Evolutionary conservation across 1,139 yeast species (phyloP).

Genomic region (Magnusiomyces ingens): DNA sequence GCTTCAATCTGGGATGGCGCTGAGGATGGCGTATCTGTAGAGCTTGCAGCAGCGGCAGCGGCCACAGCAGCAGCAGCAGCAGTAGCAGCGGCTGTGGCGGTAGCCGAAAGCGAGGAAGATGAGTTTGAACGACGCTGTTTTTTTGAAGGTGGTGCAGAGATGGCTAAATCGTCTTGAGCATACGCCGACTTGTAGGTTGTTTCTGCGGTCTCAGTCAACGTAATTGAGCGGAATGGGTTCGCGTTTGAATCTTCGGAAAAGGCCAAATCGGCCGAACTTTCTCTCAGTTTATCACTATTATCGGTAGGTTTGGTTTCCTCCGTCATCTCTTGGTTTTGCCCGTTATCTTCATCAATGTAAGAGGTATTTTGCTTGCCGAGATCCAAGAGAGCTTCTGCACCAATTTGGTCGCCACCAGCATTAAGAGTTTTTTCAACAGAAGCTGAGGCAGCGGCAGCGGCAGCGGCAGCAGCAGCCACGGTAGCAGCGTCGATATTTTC

Average conservation of each 20-base stretch:
- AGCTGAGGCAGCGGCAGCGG: conserved; percentile 7
- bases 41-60: conserved; percentile 1
- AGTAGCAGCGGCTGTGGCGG: conserved; percentile 8
- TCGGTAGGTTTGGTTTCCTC: conserved; percentile 15
- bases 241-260: conserved; percentile 19
- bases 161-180: conserved; percentile 11
- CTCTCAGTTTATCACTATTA: conserved; percentile 14
- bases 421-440: not conserved
- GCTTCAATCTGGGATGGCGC: conserved; percentile 6
- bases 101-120: not conserved
- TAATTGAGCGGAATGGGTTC: not conserved
- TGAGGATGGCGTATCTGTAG: not conserved
- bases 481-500: conserved; percentile 12
- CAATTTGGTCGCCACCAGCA: conserved; percentile 10
- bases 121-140: conserved; percentile 7
- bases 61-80: conserved; percentile 11
- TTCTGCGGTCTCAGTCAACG: not conserved
- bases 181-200: conserved; percentile 7
- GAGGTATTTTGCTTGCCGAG: conserved; percentile 22
- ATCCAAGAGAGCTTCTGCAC: conserved; percentile 29
- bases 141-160: conserved; percentile 12
- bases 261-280: conserved; percentile 9
- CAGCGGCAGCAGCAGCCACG: conserved; percentile 8
- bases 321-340: conserved; percentile 18
- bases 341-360: conserved; percentile 19